Conservation (phyloP, 192 early-diverging fungal genomes). For the Funneliformis geosporum region DNA sequence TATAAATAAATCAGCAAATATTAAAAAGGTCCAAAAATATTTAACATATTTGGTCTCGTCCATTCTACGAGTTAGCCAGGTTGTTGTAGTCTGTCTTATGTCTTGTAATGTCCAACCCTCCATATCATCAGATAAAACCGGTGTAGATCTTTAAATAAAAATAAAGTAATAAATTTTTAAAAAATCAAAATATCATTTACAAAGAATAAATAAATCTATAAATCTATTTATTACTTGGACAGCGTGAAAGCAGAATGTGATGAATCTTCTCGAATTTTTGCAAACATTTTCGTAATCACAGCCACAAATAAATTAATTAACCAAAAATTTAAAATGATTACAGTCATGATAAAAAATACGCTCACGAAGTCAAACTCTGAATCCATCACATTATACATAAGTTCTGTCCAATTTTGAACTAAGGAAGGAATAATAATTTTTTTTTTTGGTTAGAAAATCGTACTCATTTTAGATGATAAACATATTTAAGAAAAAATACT, state of each 20-base stretch:
- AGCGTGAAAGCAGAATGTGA: slow-evolving; percentile 59
- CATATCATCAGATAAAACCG: slow-evolving; percentile 21
- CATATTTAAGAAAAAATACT: not conserved
- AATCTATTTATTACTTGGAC: slow-evolving; percentile 38
- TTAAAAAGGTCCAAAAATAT: slow-evolving; percentile 46
- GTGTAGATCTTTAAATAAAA: slow-evolving; percentile 6
- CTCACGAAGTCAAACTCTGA: slow-evolving; percentile 52
- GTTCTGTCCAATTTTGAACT: slow-evolving; percentile 63
- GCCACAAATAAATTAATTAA: slow-evolving; percentile 67
- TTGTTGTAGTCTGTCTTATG: not conserved
- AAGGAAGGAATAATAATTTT: not conserved
- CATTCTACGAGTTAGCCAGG: slow-evolving; percentile 25
- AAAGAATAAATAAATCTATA: not conserved
- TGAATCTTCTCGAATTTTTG: slow-evolving; percentile 62
- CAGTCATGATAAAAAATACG: slow-evolving; percentile 57
- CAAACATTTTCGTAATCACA: slow-evolving; percentile 67
- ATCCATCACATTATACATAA: slow-evolving; percentile 63
- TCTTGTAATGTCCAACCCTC: slow-evolving; percentile 30
- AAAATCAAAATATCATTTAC: not conserved
- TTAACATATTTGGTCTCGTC: slow-evolving; percentile 35
- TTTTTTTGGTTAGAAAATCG: not conserved
- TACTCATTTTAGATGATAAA: not conserved
- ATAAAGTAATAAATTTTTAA: not conserved
- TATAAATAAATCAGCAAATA: slow-evolving; percentile 53
- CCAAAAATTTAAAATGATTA: slow-evolving; percentile 67